Percentiles rank a stretch among this genome's conserved stretches.
These are phyloP conservation scores for Venustampulla echinocandica DNA, from an alignment of 495 filamentous ascomycete genomes.

Conservation along the genomic window DNA sequence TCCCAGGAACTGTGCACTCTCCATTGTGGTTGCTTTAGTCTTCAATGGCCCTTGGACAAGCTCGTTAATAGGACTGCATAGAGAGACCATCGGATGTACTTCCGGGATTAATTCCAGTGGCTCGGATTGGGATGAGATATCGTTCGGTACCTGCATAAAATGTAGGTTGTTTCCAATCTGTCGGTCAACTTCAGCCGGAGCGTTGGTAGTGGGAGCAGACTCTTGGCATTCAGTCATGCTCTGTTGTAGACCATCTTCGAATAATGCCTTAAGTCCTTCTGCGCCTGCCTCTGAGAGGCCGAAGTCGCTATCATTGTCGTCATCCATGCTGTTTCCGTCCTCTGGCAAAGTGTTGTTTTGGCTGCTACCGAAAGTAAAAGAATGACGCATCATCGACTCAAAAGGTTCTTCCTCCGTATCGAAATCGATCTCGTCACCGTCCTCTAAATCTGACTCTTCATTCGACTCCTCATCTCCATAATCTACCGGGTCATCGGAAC, in stretches of 20 bases:
- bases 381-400: neutral
- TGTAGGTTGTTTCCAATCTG: too few species aligned
- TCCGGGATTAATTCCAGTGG: neutral
- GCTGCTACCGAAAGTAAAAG: neutral
- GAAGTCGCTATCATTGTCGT: conserved; percentile 19
- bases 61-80: neutral
- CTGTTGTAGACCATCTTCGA: conserved; percentile 1
- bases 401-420: neutral
- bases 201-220: neutral
- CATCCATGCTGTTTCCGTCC: conserved; percentile 11
- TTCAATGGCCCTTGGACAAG: neutral
- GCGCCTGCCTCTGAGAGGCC: conserved; percentile 18
- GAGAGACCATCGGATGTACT: neutral
- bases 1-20: neutral
- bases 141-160: too few species aligned
- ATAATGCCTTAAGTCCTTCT: conserved; percentile 16
- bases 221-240: neutral
- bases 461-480: conserved; percentile 6
- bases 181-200: neutral
- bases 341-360: neutral
- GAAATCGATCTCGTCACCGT: conserved; percentile 12
- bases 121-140: too few species aligned
- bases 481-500: neutral
- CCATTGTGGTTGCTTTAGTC: neutral
- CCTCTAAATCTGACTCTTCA: conserved; percentile 23